These are phyloP conservation scores for Termitomyces sp. DNA, from an alignment of 768 basidiomycete genomes.

Conservation along the genomic window DNA sequence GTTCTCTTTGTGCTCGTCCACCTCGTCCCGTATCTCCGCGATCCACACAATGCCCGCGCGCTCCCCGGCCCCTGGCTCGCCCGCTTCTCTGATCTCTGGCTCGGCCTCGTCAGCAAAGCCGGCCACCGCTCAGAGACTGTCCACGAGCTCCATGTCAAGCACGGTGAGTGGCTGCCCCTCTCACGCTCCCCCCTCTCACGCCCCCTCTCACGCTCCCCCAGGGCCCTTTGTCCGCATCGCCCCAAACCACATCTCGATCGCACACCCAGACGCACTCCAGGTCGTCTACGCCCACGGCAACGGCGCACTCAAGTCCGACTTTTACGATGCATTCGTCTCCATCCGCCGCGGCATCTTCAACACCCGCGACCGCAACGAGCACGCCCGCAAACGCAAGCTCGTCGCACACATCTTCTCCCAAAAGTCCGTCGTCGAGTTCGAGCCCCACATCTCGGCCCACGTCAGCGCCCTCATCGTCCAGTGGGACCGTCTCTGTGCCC, in stretches of 20 bases:
- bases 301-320: conserved; percentile 75
- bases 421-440: conserved; percentile 83
- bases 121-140: conserved; percentile 75
- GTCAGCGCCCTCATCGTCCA: conserved; percentile 56
- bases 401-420: conserved; percentile 81
- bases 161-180: conserved; percentile 41
- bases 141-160: conserved; percentile 65
- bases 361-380: conserved; percentile 70
- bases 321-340: conserved; percentile 77
- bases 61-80: conserved; percentile 71
- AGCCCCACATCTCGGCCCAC: conserved; percentile 65
- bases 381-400: conserved; percentile 88
- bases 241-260: conserved; percentile 72
- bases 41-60: conserved; percentile 51
- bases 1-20: conserved; percentile 28
- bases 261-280: conserved; percentile 71
- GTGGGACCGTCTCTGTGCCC: conserved; percentile 67
- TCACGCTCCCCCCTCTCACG: neutral
- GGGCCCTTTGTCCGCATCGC: conserved; percentile 67
- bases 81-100: conserved; percentile 67
- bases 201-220: no score
- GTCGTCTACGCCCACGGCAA: conserved; percentile 79
- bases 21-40: conserved; percentile 45
- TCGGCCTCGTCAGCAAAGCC: conserved; percentile 55
- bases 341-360: conserved; percentile 73